Evolutionary conservation across 1,139 yeast species (phyloP).

Genomic region (Arxiozyma heterogenica): DNA sequence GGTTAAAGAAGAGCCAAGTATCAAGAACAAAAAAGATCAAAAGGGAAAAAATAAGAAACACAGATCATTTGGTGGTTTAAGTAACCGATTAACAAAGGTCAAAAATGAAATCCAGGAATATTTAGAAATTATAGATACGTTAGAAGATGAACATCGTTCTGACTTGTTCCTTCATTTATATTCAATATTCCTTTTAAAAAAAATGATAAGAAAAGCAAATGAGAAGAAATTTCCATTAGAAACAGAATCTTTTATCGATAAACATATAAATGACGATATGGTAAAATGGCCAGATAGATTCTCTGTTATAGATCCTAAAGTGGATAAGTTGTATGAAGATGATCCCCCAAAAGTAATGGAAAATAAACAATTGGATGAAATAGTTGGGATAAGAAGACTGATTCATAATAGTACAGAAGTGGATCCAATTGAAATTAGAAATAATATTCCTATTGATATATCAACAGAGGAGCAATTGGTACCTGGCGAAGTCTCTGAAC

Average conservation of each 20-base stretch:
- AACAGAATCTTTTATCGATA: constrained; percentile 20
- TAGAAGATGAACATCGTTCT: constrained; percentile 25
- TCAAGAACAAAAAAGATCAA: neutral
- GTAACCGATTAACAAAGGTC: neutral
- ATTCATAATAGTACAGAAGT: neutral
- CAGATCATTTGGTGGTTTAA: neutral
- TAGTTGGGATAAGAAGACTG: neutral
- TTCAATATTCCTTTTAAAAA: constrained; percentile 25
- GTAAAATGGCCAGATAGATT: constrained; percentile 28
- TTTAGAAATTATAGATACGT: constrained; percentile 18
- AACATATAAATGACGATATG: constrained; percentile 27
- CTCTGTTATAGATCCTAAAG: constrained; percentile 24
- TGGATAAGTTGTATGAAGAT: constrained; percentile 22
- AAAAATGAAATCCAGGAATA: neutral
- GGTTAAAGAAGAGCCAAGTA: neutral
- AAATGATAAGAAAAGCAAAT: constrained; percentile 22
- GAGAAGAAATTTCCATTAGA: constrained; percentile 20
- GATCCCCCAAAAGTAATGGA: constrained; percentile 1
- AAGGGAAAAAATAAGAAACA: neutral
- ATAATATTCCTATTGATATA: constrained; percentile 1
- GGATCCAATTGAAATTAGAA: neutral
- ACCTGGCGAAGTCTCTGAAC: constrained; percentile 20
- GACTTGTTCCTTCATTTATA: constrained; percentile 28
- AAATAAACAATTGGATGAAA: neutral
- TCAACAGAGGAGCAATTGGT: constrained; percentile 1